Percentiles rank a stretch among this genome's conserved stretches.
These are phyloP conservation scores for Centrapalus pauciflorus DNA, from an alignment of 129 eudicot species.

Conservation along the genomic window DNA sequence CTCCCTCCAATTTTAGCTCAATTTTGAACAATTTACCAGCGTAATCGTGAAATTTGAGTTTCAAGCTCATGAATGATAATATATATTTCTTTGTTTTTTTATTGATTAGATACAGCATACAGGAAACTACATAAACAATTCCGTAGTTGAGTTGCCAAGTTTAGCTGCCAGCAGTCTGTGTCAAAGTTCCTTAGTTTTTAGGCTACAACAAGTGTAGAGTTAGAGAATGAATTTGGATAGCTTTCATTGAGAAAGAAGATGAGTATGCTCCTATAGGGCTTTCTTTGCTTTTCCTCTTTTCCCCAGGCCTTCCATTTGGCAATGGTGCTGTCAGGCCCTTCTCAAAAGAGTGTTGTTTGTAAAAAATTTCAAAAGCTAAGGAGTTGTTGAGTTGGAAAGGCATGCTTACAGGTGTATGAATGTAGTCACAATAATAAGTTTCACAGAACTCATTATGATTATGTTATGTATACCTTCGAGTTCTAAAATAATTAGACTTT, in stretches of 20 bases:
- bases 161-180: constrained; percentile 12
- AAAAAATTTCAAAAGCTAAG: too few relatives aligned
- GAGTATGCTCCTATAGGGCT: background rate
- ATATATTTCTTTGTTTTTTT: background rate
- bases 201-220: constrained; percentile 12
- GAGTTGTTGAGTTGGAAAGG: too few relatives aligned
- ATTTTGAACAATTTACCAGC: background rate
- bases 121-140: constrained; percentile 11
- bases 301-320: too few relatives aligned
- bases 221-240: background rate
- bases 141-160: constrained; percentile 11
- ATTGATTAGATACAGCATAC: too few relatives aligned
- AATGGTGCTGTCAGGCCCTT: too few relatives aligned
- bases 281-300: background rate
- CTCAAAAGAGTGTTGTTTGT: too few relatives aligned
- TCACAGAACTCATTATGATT: too few relatives aligned
- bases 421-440: too few relatives aligned
- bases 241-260: constrained; percentile 5
- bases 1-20: background rate
- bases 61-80: background rate
- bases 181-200: constrained; percentile 7
- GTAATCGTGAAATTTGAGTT: background rate
- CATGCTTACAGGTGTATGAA: too few relatives aligned
- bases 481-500: too few relatives aligned
- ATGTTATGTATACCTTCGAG: too few relatives aligned